phyloP scores from a whole-genome alignment of 1,284 basidiomycete species.

The Ganoderma sinense region DNA sequence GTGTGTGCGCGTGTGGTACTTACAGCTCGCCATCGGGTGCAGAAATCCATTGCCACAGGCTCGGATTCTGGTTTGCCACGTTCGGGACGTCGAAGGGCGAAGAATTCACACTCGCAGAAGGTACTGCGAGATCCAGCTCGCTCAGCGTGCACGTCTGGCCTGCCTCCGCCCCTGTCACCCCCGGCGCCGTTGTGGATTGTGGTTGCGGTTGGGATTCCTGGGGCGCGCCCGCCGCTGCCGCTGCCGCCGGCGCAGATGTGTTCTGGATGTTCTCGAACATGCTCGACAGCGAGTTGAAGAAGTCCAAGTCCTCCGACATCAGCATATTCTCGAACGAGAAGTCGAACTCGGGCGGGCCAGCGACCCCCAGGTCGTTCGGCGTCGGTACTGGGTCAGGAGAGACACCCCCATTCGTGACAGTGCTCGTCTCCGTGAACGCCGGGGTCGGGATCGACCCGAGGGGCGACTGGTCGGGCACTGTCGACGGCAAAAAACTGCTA shows the following conservation, averaged over 20 bases:
- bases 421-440: neutral
- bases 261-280: neutral
- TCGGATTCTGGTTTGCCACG: neutral
- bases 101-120: neutral
- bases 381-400: neutral
- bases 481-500: too few species aligned
- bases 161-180: constrained; percentile 19
- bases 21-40: neutral
- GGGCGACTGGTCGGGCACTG: neutral
- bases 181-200: neutral
- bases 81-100: neutral
- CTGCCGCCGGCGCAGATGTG: neutral
- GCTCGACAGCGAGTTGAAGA: constrained; percentile 7
- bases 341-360: neutral
- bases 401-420: neutral
- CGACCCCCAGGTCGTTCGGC: neutral
- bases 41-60: neutral
- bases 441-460: neutral
- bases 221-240: too few species aligned
- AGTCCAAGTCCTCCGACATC: neutral
- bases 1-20: too few species aligned
- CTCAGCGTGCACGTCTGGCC: neutral
- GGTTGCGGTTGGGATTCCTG: neutral
- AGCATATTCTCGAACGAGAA: neutral
- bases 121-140: neutral